Conservation (phyloP, 352 stramenopile genomes). For the Phytophthora citricola region DNA sequence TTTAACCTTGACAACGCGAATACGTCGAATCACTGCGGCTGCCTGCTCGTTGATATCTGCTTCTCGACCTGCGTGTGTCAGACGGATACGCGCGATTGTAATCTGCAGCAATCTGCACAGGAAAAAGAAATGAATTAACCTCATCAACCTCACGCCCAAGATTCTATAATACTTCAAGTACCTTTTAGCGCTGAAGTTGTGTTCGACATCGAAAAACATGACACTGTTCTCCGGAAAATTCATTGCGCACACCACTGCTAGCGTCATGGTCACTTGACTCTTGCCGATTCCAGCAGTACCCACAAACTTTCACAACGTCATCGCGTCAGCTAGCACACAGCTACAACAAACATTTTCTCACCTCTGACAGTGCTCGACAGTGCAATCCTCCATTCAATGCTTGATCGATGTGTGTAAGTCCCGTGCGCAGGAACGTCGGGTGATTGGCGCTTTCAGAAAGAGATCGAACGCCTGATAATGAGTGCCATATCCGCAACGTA, state of each 20-base stretch:
- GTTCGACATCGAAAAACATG: slow-evolving; percentile 77
- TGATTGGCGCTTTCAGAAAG: slow-evolving; percentile 79
- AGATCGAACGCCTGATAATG: slow-evolving; percentile 70
- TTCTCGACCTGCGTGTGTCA: slow-evolving; percentile 20
- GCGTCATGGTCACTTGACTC: slow-evolving; percentile 76
- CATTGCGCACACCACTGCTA: slow-evolving; percentile 70
- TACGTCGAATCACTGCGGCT: slow-evolving; percentile 45
- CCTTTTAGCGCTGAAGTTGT: slow-evolving; percentile 80
- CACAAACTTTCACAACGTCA: slow-evolving; percentile 52
- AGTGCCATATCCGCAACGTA: background rate
- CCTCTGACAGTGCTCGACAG: slow-evolving; percentile 60
- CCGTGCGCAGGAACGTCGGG: slow-evolving; percentile 69
- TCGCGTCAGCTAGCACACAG: slow-evolving; percentile 14
- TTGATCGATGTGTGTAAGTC: slow-evolving; percentile 63
- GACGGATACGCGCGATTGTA: slow-evolving; percentile 39
- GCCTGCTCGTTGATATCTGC: slow-evolving; percentile 27
- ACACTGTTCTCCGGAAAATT: slow-evolving; percentile 65
- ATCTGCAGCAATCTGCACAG: slow-evolving; percentile 56
- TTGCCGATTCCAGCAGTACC: slow-evolving; percentile 80
- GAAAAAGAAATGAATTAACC: background rate
- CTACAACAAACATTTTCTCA: slow-evolving; percentile 13
- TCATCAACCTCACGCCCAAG: no score
- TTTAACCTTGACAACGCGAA: slow-evolving; percentile 51
- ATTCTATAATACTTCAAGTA: slow-evolving; percentile 3
- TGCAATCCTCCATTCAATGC: slow-evolving; percentile 72